Evolutionary conservation across 768 basidiomycete species (phyloP).

Genomic region (Termitomyces titanicus): DNA sequence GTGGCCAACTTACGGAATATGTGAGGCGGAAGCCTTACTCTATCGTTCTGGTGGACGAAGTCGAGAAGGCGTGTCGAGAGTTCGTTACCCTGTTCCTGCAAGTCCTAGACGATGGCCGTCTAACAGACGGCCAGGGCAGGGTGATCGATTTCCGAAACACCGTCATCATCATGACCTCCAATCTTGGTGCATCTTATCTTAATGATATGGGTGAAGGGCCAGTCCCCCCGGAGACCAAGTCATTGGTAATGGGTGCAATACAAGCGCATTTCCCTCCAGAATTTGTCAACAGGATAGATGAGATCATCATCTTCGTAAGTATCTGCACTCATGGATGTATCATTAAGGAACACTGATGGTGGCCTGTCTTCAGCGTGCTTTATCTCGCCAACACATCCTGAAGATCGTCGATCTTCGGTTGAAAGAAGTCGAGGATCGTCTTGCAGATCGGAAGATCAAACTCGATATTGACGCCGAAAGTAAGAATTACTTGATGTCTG

Average conservation of each 20-base stretch:
- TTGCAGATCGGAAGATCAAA: constrained; percentile 75
- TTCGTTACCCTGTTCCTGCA: constrained; percentile 58
- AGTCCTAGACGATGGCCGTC: constrained; percentile 87
- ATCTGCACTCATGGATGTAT: background rate
- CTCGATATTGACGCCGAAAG: constrained; percentile 74
- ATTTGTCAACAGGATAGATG: constrained; percentile 88
- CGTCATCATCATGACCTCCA: constrained; percentile 94
- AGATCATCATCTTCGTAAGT: constrained; percentile 74
- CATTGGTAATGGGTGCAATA: constrained; percentile 76
- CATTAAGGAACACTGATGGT: constrained; percentile 19
- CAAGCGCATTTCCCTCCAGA: constrained; percentile 89
- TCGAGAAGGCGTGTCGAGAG: constrained; percentile 84
- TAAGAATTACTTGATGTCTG: constrained; percentile 70
- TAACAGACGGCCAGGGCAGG: constrained; percentile 93
- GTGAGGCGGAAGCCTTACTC: constrained; percentile 88
- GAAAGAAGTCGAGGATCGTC: constrained; percentile 78
- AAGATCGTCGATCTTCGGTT: constrained; percentile 89
- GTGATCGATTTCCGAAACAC: constrained; percentile 87
- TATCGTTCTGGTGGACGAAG: constrained; percentile 82
- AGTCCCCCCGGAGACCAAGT: constrained; percentile 54
- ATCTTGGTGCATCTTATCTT: constrained; percentile 76
- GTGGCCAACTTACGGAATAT: constrained; percentile 91
- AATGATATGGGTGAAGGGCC: constrained; percentile 73
- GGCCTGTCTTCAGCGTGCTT: constrained; percentile 57
- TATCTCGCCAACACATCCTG: constrained; percentile 73